These are phyloP conservation scores for Raffaelea albimanens DNA, from an alignment of 2,329 filamentous ascomycete genomes.

Conservation along the genomic window DNA sequence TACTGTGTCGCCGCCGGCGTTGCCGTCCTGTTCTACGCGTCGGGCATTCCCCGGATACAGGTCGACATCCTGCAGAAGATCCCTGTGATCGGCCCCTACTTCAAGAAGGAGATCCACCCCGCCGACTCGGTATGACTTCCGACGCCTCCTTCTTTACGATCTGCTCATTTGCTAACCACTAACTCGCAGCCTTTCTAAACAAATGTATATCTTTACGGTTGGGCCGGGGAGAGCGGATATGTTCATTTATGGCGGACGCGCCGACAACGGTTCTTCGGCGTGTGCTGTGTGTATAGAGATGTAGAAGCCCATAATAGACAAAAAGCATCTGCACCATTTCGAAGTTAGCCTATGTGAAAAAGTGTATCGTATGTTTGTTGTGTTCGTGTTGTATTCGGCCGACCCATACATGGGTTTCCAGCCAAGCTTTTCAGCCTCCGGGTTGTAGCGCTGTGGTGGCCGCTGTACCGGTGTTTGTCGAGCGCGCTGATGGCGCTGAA, in stretches of 20 bases:
- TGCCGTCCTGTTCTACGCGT: slow-evolving; percentile 49
- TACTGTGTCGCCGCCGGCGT: slow-evolving; percentile 46
- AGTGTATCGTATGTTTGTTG: no score
- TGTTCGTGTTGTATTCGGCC: no score
- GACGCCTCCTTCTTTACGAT: background rate
- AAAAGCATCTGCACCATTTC: background rate
- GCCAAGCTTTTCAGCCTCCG: background rate
- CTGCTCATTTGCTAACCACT: background rate
- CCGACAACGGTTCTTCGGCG: background rate
- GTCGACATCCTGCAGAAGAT: slow-evolving; percentile 51
- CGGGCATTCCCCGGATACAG: slow-evolving; percentile 52
- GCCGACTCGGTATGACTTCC: slow-evolving; percentile 50
- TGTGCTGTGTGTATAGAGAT: background rate
- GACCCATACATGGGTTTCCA: no score
- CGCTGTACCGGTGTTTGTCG: background rate
- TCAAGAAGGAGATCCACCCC: slow-evolving; percentile 43
- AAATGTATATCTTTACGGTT: background rate
- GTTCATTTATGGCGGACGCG: background rate
- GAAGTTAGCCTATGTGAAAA: background rate
- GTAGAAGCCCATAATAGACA: slow-evolving; percentile 4
- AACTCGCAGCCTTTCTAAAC: slow-evolving; percentile 12
- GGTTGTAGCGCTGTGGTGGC: no score
- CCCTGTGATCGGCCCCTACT: slow-evolving; percentile 42
- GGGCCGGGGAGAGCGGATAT: background rate
- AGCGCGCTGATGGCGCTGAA: background rate